Conservation (phyloP, 176 grass and related monocot genomes). For the Aegilops umbellulata region DNA sequence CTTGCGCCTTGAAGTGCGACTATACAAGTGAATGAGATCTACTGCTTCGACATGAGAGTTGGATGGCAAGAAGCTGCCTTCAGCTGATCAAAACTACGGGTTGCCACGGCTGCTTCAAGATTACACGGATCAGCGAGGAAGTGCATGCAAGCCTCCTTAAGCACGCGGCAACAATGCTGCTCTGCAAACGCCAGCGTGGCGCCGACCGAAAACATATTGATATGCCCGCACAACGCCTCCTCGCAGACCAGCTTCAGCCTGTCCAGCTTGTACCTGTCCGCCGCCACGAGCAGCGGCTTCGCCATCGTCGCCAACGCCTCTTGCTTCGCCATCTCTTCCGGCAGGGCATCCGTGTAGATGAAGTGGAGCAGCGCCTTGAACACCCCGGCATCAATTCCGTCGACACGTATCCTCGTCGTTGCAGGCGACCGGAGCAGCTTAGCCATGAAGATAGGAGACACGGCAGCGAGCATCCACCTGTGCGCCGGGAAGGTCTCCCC, state of each 20-base stretch:
- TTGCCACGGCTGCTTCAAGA: not conserved
- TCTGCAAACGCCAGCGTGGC: not conserved
- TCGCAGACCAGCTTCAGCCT: not conserved
- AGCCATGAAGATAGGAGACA: not conserved
- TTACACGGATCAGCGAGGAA: not conserved
- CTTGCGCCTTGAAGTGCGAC: too few relatives aligned
- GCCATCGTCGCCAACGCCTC: not conserved
- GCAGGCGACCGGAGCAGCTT: not conserved
- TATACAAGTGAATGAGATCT: too few relatives aligned
- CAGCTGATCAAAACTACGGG: not conserved
- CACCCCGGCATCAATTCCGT: not conserved
- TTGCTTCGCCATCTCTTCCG: not conserved
- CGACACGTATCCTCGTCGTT: not conserved
- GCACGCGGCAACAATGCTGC: not conserved
- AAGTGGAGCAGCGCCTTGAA: constrained; percentile 8
- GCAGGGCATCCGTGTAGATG: not conserved
- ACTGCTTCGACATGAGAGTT: not conserved
- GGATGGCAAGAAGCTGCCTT: not conserved
- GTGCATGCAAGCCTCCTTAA: not conserved
- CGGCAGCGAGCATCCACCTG: not conserved
- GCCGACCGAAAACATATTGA: not conserved
- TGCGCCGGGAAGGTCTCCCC: not conserved
- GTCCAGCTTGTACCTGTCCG: not conserved
- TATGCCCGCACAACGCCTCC: not conserved
- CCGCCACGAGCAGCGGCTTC: not conserved